Evolutionary conservation across 257 asterid species (phyloP), one percentile per base, ranked within the genome.

Genomic region (Nicotiana tomentosiformis): DNA sequence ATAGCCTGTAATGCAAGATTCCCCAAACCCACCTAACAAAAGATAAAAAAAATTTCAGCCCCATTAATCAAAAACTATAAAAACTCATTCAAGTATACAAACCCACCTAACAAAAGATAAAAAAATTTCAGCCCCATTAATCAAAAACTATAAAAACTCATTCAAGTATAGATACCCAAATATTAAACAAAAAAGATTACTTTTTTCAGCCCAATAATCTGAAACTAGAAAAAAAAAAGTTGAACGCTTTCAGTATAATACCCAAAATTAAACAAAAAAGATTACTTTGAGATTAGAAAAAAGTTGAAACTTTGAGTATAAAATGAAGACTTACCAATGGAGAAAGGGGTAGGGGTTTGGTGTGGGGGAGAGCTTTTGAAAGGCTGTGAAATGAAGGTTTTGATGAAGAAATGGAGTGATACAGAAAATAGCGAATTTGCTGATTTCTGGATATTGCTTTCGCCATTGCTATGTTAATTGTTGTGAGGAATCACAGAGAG

Each of bases 381-480:
- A 65, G 7, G n/a, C 49, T 23, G 49, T 66, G 78, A 66, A 70
- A 66, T 10, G 53, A 58, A 23, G 61, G 33, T 30, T 37, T 51
- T 3, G 29, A 53, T 30, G 53, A 30, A 77, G 39, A 51, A 66
- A 81, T 1, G 56, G 77, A 51, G 67, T 26, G 37, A 66, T 10
- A 66, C 4, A 81, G 67, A 9, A 9, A 43, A 51, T 4, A 30
- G 37, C 84, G 78, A 66, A 81, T 53, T 8, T 32, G 77, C 12
- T 35, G 77, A 49, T 51, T 81, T 66, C 78, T 81, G 18, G 84
- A 30, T 58, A 81, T 66, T 81, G 67, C 55, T 65, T 69, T 66
- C 16, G 39, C 83, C 82, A 78, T 78, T 57, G 18, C 32, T 10
- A 30, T 37, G 29, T 29, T 77, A 43, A 43, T 43, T 77, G 23